These are phyloP conservation scores for Pouteria glomerata DNA, from an alignment of 148 eudicot genomes.

Conservation along the genomic window DNA sequence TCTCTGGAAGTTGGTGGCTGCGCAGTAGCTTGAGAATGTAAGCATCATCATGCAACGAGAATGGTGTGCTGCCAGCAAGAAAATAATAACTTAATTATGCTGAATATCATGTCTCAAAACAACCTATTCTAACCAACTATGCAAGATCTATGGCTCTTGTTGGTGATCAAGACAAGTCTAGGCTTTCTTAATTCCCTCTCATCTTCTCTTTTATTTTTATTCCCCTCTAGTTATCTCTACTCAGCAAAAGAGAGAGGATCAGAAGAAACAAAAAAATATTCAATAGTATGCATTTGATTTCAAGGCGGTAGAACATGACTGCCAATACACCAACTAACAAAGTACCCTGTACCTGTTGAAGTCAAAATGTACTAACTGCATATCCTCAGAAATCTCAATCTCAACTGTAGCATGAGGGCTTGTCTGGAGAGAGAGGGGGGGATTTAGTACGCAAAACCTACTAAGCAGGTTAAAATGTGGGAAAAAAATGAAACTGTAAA, in stretches of 20 bases:
- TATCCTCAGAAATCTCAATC: constrained; percentile 89
- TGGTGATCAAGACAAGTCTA: neutral
- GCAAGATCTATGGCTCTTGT: too few relatives aligned
- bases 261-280: neutral
- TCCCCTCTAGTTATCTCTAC: neutral
- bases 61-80: constrained; percentile 5
- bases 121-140: too few relatives aligned
- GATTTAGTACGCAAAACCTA: neutral
- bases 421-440: constrained; percentile 31
- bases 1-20: constrained; percentile 2
- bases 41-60: constrained; percentile 9
- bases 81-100: neutral
- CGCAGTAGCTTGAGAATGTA: constrained; percentile 8
- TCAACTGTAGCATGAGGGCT: constrained; percentile 85
- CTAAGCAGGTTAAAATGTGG: neutral
- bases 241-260: neutral
- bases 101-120: neutral
- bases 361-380: constrained; percentile 94
- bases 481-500: neutral
- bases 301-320: neutral
- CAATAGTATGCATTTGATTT: neutral
- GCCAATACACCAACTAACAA: neutral
- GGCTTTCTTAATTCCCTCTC: neutral
- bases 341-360: constrained; percentile 52
- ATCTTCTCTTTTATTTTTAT: neutral